Conservation (phyloP, 1,139 yeast genomes). For the Taphrina populina region DNA sequence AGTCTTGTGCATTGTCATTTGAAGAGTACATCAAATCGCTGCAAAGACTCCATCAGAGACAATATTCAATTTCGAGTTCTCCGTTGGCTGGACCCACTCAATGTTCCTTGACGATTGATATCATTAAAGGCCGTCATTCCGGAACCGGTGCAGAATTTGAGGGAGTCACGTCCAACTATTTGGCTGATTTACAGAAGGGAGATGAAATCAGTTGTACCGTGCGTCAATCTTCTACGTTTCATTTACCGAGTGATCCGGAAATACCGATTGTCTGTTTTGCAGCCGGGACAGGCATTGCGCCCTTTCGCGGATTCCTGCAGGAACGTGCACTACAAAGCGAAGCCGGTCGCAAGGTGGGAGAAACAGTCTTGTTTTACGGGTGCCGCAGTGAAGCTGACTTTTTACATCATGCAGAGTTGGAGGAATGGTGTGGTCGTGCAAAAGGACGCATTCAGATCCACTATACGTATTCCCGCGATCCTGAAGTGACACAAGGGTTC, state of each 20-base stretch:
- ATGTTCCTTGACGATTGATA: constrained; percentile 25
- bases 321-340: constrained; percentile 66
- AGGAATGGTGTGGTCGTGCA: constrained; percentile 8
- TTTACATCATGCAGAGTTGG: constrained; percentile 38
- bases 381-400: constrained; percentile 57
- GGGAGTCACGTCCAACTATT: constrained; percentile 29
- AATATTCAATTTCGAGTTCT: constrained; percentile 32
- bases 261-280: constrained; percentile 32
- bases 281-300: constrained; percentile 81
- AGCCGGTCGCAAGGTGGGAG: constrained; percentile 61
- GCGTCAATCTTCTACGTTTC: constrained; percentile 25
- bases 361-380: constrained; percentile 77
- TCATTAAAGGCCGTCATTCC: constrained; percentile 20
- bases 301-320: constrained; percentile 90
- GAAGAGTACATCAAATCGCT: constrained; percentile 21
- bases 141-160: constrained; percentile 20
- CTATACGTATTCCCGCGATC: constrained; percentile 21
- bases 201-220: constrained; percentile 30
- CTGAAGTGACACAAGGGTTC: constrained; percentile 14
- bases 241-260: constrained; percentile 20
- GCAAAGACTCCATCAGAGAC: constrained; percentile 26
- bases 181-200: constrained; percentile 24
- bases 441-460: constrained; percentile 8
- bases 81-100: constrained; percentile 23
- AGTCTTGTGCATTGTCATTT: constrained; percentile 18